phyloP scores from a whole-genome alignment of 148 eudicot genomes.

The Camellia japonica region DNA sequence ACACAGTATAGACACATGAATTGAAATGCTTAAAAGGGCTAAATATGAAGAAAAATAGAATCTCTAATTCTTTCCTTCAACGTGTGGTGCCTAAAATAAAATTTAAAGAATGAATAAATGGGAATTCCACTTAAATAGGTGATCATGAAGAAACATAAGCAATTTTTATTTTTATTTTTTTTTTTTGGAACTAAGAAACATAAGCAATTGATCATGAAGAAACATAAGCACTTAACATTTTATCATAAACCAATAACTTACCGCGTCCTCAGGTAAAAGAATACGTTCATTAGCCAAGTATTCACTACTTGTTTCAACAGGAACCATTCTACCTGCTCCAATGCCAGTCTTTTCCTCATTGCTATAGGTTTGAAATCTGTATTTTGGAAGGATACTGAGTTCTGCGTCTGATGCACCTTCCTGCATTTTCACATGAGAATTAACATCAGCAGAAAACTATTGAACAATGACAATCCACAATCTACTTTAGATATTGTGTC shows the following conservation, averaged over 20 bases:
- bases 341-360: constrained; percentile 48
- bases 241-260: constrained; percentile 38
- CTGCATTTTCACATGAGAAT: constrained; percentile 40
- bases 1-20: neutral
- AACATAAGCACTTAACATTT: constrained; percentile 10
- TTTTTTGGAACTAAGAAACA: too few relatives aligned
- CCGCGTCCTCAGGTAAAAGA: constrained; percentile 90
- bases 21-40: neutral
- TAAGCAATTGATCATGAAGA: neutral
- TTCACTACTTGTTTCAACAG: constrained; percentile 60
- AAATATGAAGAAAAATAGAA: neutral
- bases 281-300: constrained; percentile 65
- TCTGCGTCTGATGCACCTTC: constrained; percentile 99
- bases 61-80: neutral
- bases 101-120: neutral
- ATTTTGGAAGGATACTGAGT: constrained; percentile 71
- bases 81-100: neutral
- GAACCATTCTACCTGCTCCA: constrained; percentile 89
- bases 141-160: neutral
- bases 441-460: neutral
- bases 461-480: neutral
- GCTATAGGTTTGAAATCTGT: constrained; percentile 51
- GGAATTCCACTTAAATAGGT: neutral
- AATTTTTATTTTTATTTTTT: too few relatives aligned
- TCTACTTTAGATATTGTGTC: neutral